Percentiles rank a stretch among this genome's conserved stretches.
Evolutionary conservation across 2,329 filamentous ascomycete species (phyloP).

Genomic region (Aspergillus viridinutans): DNA sequence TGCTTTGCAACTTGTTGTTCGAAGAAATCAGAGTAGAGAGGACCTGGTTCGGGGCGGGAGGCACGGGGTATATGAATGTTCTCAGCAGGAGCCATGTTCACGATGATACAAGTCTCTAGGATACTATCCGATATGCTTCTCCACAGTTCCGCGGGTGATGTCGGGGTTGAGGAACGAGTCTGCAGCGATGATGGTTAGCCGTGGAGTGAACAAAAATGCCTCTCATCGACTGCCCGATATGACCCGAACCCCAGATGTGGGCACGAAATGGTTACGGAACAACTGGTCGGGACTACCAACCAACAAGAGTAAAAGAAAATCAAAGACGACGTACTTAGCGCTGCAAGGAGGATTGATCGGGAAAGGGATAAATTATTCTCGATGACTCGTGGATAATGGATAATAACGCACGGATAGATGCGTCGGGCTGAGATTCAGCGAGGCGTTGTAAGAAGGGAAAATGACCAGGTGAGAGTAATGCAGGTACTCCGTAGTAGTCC

Average conservation of each 20-base stretch:
- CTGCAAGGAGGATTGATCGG: conserved; percentile 3
- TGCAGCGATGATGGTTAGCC: conserved; percentile 15
- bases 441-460: neutral
- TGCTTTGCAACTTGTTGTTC: conserved; percentile 56
- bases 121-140: conserved; percentile 27
- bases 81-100: conserved; percentile 30
- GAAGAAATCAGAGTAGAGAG: conserved; percentile 53
- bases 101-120: conserved; percentile 5
- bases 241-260: conserved; percentile 29
- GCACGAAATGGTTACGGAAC: conserved; percentile 24
- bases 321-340: conserved; percentile 1
- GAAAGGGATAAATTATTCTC: conserved; percentile 9
- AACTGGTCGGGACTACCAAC: conserved; percentile 12
- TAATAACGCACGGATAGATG: neutral
- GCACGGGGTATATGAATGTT: conserved; percentile 43
- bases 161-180: conserved; percentile 26
- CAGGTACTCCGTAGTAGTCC: neutral
- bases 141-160: conserved; percentile 40
- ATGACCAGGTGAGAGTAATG: neutral
- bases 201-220: conserved; percentile 21
- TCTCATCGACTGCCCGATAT: conserved; percentile 25
- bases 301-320: conserved; percentile 15
- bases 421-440: neutral
- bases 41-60: conserved; percentile 43
- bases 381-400: conserved; percentile 8